Conservation (phyloP, 768 basidiomycete genomes). For the Tricholoma terreum region DNA sequence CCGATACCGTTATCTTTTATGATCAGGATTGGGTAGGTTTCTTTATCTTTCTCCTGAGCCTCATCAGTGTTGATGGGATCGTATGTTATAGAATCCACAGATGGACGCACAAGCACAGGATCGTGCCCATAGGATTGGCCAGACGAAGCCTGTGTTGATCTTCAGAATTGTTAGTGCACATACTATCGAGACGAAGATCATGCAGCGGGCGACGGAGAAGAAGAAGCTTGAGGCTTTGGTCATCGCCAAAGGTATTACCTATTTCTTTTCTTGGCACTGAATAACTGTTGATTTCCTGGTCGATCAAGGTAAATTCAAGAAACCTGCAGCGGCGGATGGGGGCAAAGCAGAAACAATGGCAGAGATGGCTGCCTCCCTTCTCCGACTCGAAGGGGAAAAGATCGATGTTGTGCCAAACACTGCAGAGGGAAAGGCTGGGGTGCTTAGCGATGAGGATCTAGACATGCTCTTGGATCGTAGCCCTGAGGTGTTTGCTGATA, state of each 20-base stretch:
- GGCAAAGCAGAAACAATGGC: too few relatives aligned
- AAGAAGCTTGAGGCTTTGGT: too few relatives aligned
- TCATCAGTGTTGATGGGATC: too few relatives aligned
- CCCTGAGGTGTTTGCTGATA: constrained; percentile 67
- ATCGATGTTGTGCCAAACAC: constrained; percentile 82
- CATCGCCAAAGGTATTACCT: constrained; percentile 88
- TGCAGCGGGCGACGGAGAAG: constrained; percentile 82
- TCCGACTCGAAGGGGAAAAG: constrained; percentile 83
- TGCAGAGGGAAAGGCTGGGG: constrained; percentile 62
- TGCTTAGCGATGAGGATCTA: constrained; percentile 73
- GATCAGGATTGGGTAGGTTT: constrained; percentile 89
- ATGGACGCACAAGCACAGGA: constrained; percentile 97
- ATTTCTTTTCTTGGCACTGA: too few relatives aligned
- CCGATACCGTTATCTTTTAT: too few relatives aligned
- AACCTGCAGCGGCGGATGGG: too few relatives aligned
- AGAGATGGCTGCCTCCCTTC: constrained; percentile 75
- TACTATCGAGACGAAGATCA: constrained; percentile 90
- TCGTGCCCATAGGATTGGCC: constrained; percentile 93
- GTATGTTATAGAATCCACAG: constrained; percentile 75
- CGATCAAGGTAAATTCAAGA: too few relatives aligned
- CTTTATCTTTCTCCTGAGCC: too few relatives aligned
- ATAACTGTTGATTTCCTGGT: too few relatives aligned
- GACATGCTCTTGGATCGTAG: constrained; percentile 78
- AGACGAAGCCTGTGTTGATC: constrained; percentile 85
- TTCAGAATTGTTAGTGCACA: constrained; percentile 85